These are phyloP conservation scores for Medicago ruthenica DNA, from an alignment of 306 rosid genomes.

Conservation along the genomic window DNA sequence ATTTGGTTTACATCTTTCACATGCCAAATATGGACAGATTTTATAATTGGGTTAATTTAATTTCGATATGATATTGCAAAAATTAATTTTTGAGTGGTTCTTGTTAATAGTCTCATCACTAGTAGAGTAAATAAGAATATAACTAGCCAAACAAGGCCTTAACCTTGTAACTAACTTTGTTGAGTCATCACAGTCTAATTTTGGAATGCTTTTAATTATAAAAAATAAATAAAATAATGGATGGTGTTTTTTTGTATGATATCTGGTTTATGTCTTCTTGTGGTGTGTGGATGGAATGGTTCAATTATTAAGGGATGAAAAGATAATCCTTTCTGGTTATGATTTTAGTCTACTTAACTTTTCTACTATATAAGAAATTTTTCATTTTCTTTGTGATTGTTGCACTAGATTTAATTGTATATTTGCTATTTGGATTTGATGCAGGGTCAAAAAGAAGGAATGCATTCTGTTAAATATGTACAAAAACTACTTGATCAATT, in stretches of 20 bases:
- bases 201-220: background rate
- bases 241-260: too few species aligned
- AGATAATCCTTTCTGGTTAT: slow-evolving; percentile 21
- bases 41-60: slow-evolving; percentile 18
- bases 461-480: slow-evolving; percentile 46
- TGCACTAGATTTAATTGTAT: background rate
- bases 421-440: slow-evolving; percentile 39
- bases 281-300: background rate
- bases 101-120: background rate
- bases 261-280: background rate
- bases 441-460: slow-evolving; percentile 58
- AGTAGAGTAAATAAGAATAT: background rate
- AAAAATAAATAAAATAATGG: background rate
- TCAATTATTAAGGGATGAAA: slow-evolving; percentile 8
- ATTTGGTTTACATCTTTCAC: slow-evolving; percentile 34
- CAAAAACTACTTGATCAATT: slow-evolving; percentile 56
- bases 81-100: slow-evolving; percentile 18
- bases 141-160: slow-evolving; percentile 3
- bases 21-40: slow-evolving; percentile 16
- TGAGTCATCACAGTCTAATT: background rate
- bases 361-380: background rate
- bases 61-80: background rate
- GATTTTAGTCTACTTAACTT: slow-evolving; percentile 23
- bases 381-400: slow-evolving; percentile 16
- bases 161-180: background rate